Conservation (phyloP, 2,329 filamentous ascomycete species). For the Botrytis deweyae region DNA sequence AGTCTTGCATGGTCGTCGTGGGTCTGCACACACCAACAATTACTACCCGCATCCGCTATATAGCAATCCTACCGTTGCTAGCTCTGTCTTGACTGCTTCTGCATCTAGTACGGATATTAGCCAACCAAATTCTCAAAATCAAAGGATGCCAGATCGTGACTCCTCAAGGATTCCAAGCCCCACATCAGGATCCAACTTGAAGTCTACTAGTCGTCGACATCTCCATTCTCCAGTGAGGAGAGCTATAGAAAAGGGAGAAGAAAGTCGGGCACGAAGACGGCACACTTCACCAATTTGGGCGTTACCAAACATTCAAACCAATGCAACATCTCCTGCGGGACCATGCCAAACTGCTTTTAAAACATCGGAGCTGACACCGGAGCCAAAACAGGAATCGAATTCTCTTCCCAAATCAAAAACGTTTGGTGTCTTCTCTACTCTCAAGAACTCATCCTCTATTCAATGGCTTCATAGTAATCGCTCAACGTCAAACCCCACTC, state of each 20-base stretch:
- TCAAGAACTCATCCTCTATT: constrained; percentile 47
- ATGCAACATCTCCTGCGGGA: constrained; percentile 21
- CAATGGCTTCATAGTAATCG: constrained; percentile 21
- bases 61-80: constrained; percentile 30
- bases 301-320: constrained; percentile 23
- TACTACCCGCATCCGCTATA: constrained; percentile 22
- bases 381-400: constrained; percentile 17
- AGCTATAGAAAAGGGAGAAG: constrained; percentile 27
- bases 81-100: constrained; percentile 28
- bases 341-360: not conserved
- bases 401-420: constrained; percentile 47
- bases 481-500: constrained; percentile 21
- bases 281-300: not conserved
- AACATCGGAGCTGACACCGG: constrained; percentile 27
- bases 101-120: constrained; percentile 27
- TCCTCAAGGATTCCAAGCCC: constrained; percentile 23
- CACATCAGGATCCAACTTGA: not conserved
- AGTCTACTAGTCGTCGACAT: constrained; percentile 22
- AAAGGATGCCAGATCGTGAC: not conserved
- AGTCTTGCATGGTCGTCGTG: constrained; percentile 7
- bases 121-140: constrained; percentile 11
- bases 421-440: constrained; percentile 46
- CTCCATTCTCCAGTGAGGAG: constrained; percentile 25
- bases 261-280: constrained; percentile 10
- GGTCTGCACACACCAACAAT: constrained; percentile 11